A percentile compares a stretch with the other conserved stretches of the same genome.
phyloP scores from a whole-genome alignment of 768 basidiomycete genomes.

The Kwoniella europaea region DNA sequence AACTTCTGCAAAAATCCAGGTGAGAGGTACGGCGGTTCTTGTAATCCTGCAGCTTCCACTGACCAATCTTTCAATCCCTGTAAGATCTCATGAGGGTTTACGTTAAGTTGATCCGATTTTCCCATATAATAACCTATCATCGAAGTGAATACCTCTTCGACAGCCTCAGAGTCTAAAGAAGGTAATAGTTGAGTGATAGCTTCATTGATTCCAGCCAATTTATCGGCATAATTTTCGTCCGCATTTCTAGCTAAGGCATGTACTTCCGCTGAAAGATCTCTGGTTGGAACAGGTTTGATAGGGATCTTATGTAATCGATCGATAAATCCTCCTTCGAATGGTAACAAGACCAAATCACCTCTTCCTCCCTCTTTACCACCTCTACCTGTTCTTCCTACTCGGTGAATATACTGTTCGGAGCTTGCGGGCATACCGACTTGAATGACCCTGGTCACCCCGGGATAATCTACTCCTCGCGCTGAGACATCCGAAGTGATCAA shows the following conservation, averaged over 20 bases:
- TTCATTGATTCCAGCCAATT: constrained; percentile 47
- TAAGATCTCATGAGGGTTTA: constrained; percentile 62
- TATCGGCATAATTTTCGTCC: constrained; percentile 62
- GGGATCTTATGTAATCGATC: constrained; percentile 71
- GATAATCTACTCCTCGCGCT: constrained; percentile 87
- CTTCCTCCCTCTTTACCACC: constrained; percentile 69
- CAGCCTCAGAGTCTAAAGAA: constrained; percentile 62
- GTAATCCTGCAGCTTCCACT: constrained; percentile 64
- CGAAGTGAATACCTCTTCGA: constrained; percentile 70
- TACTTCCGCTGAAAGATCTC: constrained; percentile 63
- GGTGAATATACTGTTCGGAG: constrained; percentile 78
- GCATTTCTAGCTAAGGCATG: constrained; percentile 61
- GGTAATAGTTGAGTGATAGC: constrained; percentile 52
- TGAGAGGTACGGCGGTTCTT: constrained; percentile 64
- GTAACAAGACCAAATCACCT: constrained; percentile 78
- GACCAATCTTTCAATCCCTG: constrained; percentile 71
- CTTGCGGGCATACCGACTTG: constrained; percentile 80
- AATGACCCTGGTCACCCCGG: constrained; percentile 83
- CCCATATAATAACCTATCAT: constrained; percentile 74
- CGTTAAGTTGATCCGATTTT: constrained; percentile 63
- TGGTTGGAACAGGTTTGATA: constrained; percentile 66
- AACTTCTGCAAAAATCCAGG: constrained; percentile 62
- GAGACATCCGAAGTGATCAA: constrained; percentile 87
- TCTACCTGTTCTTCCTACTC: constrained; percentile 83
- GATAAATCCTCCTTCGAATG: constrained; percentile 77